phyloP scores from a whole-genome alignment of 2,329 filamentous ascomycete species.

The Didymella keratinophila region DNA sequence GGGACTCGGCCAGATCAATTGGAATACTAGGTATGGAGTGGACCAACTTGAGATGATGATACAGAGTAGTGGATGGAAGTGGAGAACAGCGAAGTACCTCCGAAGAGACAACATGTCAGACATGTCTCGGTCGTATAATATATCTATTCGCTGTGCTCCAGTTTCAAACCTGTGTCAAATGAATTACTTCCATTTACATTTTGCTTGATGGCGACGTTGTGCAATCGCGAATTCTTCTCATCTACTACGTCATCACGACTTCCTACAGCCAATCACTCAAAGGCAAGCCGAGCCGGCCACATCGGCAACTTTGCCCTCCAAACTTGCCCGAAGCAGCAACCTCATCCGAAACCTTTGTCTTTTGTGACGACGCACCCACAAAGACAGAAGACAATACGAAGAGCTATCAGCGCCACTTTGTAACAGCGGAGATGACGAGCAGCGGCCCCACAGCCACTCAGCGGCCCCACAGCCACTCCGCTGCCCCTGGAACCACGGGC shows the following conservation, averaged over 20 bases:
- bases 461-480: conserved; percentile 17
- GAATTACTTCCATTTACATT: neutral
- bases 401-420: conserved; percentile 9
- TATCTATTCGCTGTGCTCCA: neutral
- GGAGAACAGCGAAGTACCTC: neutral
- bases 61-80: neutral
- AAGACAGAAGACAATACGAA: neutral
- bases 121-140: neutral
- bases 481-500: conserved; percentile 11
- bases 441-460: conserved; percentile 15
- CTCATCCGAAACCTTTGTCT: conserved; percentile 9
- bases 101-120: neutral
- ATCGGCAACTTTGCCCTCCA: conserved; percentile 2
- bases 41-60: neutral
- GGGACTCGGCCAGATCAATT: neutral
- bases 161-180: neutral
- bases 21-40: neutral
- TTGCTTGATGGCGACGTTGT: neutral
- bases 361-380: neutral
- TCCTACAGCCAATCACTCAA: conserved; percentile 1
- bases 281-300: conserved; percentile 7
- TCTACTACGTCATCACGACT: conserved; percentile 3
- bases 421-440: conserved; percentile 13
- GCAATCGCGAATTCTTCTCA: neutral
- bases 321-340: conserved; percentile 17